Percentiles rank a stretch among this genome's conserved stretches.
phyloP scores from a whole-genome alignment of 2,329 filamentous ascomycete species.

The Aspergillus candidus region DNA sequence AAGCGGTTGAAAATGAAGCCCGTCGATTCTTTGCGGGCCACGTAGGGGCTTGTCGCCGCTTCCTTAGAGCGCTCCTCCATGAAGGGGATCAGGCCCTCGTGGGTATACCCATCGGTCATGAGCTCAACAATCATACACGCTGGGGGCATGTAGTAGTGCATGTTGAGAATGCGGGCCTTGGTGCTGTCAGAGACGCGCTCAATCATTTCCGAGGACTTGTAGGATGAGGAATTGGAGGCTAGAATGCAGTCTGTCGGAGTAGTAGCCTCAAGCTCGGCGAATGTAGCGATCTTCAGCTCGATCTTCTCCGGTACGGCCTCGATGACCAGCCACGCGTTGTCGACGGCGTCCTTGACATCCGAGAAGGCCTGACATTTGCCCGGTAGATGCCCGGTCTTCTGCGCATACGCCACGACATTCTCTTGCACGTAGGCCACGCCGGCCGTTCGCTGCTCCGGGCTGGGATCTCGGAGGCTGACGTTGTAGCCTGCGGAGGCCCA shows the following conservation, averaged over 20 bases:
- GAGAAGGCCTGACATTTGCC: constrained; percentile 21
- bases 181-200: constrained; percentile 20
- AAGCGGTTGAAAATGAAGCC: constrained; percentile 52
- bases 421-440: constrained; percentile 22
- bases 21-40: constrained; percentile 45
- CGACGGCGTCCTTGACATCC: constrained; percentile 37
- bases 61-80: constrained; percentile 36
- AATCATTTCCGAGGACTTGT: constrained; percentile 47
- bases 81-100: constrained; percentile 41
- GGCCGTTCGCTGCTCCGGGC: constrained; percentile 22
- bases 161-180: constrained; percentile 42
- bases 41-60: constrained; percentile 37
- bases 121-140: constrained; percentile 44
- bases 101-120: constrained; percentile 47
- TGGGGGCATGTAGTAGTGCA: constrained; percentile 49
- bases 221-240: constrained; percentile 48
- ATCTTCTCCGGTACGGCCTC: constrained; percentile 50
- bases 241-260: constrained; percentile 45
- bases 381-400: not conserved
- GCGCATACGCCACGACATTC: constrained; percentile 1
- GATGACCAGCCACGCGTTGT: constrained; percentile 48
- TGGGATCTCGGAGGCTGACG: constrained; percentile 23
- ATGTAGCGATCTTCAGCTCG: constrained; percentile 43
- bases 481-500: constrained; percentile 23
- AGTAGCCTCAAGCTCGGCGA: constrained; percentile 42